These are phyloP conservation scores for Pilasporangium apinafurcum DNA, from an alignment of 352 stramenopile species.

Conservation along the genomic window DNA sequence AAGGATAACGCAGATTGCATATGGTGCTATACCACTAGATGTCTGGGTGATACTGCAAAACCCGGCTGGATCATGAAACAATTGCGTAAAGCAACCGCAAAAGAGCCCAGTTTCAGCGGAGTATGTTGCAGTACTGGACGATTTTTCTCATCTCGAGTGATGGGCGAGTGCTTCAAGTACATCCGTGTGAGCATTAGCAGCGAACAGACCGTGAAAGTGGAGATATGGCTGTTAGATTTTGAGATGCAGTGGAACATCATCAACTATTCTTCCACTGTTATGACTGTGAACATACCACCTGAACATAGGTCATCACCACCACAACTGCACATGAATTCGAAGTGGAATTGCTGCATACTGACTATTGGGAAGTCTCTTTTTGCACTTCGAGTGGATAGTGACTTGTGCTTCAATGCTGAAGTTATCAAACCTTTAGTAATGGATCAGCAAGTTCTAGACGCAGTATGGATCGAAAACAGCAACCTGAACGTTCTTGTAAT, in stretches of 20 bases:
- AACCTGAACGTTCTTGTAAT: constrained; percentile 15
- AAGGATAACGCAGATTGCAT: too few species aligned
- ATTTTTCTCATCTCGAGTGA: constrained; percentile 11
- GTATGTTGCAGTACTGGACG: neutral
- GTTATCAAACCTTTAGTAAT: neutral
- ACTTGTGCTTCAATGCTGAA: neutral
- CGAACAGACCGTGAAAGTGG: neutral
- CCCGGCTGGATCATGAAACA: too few species aligned
- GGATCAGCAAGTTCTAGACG: constrained; percentile 1
- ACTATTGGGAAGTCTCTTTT: constrained; percentile 1
- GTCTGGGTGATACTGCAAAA: too few species aligned
- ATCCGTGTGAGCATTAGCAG: neutral
- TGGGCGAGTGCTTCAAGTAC: constrained; percentile 15
- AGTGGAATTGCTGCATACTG: neutral
- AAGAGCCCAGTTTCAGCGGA: too few species aligned
- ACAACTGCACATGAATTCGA: constrained; percentile 2
- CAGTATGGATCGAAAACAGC: neutral
- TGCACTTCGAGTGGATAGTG: neutral
- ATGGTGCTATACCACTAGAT: too few species aligned
- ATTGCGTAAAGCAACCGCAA: too few species aligned
- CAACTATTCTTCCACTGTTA: neutral
- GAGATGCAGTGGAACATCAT: constrained; percentile 5
- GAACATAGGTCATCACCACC: neutral
- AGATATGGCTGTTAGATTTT: constrained; percentile 5
- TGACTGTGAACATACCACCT: constrained; percentile 1